Evolutionary conservation across 2,329 filamentous ascomycete genomes (phyloP), one percentile per base, ranked within the genome.

Genomic region (Penicillium crustosum): DNA sequence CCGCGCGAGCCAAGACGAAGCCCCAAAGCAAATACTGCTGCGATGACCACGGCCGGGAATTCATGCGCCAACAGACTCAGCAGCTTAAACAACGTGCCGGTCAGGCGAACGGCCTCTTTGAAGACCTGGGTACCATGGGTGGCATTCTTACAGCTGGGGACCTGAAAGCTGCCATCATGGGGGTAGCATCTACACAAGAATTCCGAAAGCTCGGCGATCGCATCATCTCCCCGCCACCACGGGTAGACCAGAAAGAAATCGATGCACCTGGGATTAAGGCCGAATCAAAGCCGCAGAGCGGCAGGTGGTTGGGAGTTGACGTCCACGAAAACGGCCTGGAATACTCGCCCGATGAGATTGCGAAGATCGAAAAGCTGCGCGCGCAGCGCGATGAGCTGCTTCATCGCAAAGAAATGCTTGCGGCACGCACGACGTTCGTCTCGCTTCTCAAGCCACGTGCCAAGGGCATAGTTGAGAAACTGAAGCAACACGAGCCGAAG

Each of bases 21-120:
- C 71, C 64, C 45, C 74, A 70, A 4, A 80, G 78, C 68, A 81
- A 81, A 63, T 81, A 81, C 59, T 81, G 79, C 62, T 76, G 72
- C n/a, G 78, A 81, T 43, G 78, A 77, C 15, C 79, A 80, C 57
- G 79, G 78, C 12, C 66, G 70, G 15, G 77, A 80, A 61, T 81
- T 79, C 58, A 75, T 80, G 70, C 72, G 72, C 13, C 67, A 61
- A 23, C 70, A 70, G 47, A 66, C 67, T 13, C 64, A 65, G 27
- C 68, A 70, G n/a, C 63, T 75, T 15, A 71, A 71, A 54, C 33
- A 68, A 8, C 60, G 57, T n/a, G 48, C 66, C n/a, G 49, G 55
- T 25, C 65, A 61, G 29, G 7, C n/a, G 19, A 70, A 67, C 17
- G 65, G 63, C 25, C 60, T 55, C 6, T 53, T 53, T 4, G 68